These are phyloP conservation scores for Candida montana DNA, from an alignment of 805 yeast species.

Conservation along the genomic window DNA sequence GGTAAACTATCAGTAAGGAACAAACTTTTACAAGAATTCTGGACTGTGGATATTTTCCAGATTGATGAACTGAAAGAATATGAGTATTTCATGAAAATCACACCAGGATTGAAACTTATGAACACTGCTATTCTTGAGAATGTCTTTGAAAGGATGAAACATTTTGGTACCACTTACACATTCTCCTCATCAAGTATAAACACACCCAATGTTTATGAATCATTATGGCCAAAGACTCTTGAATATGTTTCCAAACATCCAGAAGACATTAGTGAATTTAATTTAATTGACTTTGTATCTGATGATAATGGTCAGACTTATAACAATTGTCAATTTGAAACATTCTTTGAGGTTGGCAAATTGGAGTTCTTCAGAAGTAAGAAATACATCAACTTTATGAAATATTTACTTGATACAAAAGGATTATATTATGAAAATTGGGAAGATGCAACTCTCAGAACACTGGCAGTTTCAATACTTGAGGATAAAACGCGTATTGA, in stretches of 20 bases:
- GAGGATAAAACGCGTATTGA: slow-evolving; percentile 60
- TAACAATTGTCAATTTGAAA: slow-evolving; percentile 87
- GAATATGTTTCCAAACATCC: slow-evolving; percentile 59
- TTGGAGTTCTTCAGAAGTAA: slow-evolving; percentile 69
- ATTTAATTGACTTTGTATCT: slow-evolving; percentile 65
- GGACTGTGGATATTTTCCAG: slow-evolving; percentile 42
- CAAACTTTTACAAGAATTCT: slow-evolving; percentile 45
- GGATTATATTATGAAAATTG: slow-evolving; percentile 87
- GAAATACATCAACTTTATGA: slow-evolving; percentile 63
- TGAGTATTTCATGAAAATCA: slow-evolving; percentile 49
- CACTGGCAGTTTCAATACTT: slow-evolving; percentile 74
- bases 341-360: slow-evolving; percentile 76
- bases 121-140: no score
- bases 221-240: slow-evolving; percentile 72
- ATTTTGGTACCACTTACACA: no score
- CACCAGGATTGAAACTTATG: slow-evolving; percentile 38
- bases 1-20: slow-evolving; percentile 41
- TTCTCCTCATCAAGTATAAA: slow-evolving; percentile 64
- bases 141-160: no score
- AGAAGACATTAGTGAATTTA: slow-evolving; percentile 51
- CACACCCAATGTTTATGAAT: slow-evolving; percentile 61
- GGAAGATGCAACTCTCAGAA: slow-evolving; percentile 90
- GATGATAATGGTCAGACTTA: slow-evolving; percentile 65
- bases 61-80: slow-evolving; percentile 37
- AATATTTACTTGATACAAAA: slow-evolving; percentile 62